Evolutionary conservation across 768 basidiomycete genomes (phyloP), one percentile per base, ranked within the genome.

Genomic region (Russula emetica): DNA sequence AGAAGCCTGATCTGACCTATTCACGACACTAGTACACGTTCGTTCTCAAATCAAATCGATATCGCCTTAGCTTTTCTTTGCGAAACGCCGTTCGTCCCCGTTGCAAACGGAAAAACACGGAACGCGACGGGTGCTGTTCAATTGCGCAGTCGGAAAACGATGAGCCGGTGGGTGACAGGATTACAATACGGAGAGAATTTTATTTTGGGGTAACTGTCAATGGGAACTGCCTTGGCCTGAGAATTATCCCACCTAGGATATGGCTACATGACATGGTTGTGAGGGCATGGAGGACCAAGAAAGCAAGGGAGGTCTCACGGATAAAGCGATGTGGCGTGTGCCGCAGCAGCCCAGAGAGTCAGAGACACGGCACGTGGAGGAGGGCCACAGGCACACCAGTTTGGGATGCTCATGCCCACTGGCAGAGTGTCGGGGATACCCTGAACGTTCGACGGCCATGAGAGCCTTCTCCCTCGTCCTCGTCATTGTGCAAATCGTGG

Each of bases 261-360:
- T 58, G 36, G 32, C 20, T 49, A 32, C 34, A 55, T 26, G 54
- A 28, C 55, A 49, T 55, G 53, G 53, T 28, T 24, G 60, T n/a
- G 24, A 28, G 2, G 18, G 52, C 32, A 7, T n/a, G 52, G 40
- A 11, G 16, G 40, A 42, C 20, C 2, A 28, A 14, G n/a, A 22
- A 42, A 7, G 18, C 8, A 11, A 6, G 14, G 42, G 56, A 32
- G 24, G 14, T 32, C 52, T 54, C 60, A 34, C 44, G 52, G 52
- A 54, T 8, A 11, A 44, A 36, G n/a, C 30, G 51, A 45, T 53
- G 40, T 32, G n/a, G n/a, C n/a, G n/a, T n/a, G n/a, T n/a, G n/a
- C n/a, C n/a, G n/a, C n/a, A n/a, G n/a, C n/a, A n/a, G n/a, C n/a
- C n/a, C n/a, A n/a, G n/a, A n/a, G n/a, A n/a, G n/a, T n/a, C n/a